Conservation (phyloP, 352 stramenopile genomes). For the Aphanomyces astaci region DNA sequence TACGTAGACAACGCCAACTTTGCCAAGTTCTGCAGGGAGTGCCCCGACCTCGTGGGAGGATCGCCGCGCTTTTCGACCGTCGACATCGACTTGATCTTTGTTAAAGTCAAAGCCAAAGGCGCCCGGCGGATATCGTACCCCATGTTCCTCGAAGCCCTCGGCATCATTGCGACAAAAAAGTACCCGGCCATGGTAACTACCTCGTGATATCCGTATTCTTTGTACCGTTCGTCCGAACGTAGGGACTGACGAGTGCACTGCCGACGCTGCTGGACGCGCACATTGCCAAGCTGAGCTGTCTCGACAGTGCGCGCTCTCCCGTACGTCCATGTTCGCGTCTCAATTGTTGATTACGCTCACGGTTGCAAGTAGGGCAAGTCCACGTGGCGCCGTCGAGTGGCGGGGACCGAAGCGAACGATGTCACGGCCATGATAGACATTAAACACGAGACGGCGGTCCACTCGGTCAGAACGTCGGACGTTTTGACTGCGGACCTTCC, state of each 20-base stretch:
- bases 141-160: conserved; percentile 75
- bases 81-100: conserved; percentile 83
- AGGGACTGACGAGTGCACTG: conserved; percentile 53
- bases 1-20: conserved; percentile 79
- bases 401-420: background rate
- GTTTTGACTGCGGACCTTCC: too few relatives aligned
- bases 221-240: too few relatives aligned
- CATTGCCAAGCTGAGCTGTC: conserved; percentile 50
- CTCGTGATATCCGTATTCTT: too few relatives aligned
- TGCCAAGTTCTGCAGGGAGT: conserved; percentile 74
- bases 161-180: conserved; percentile 56
- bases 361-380: conserved; percentile 12
- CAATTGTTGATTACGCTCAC: too few relatives aligned
- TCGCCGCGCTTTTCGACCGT: conserved; percentile 55
- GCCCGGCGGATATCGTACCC: conserved; percentile 74
- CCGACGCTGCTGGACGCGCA: conserved; percentile 57
- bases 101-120: conserved; percentile 79
- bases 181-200: background rate
- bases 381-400: conserved; percentile 4
- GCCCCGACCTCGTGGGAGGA: conserved; percentile 47
- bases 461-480: too few relatives aligned
- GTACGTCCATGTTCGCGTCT: background rate
- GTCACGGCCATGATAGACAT: background rate
- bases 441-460: background rate
- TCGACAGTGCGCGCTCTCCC: conserved; percentile 31